Base-by-base conservation (phyloP, 352 stramenopile species). In the Blastocystis sp. region DNA sequence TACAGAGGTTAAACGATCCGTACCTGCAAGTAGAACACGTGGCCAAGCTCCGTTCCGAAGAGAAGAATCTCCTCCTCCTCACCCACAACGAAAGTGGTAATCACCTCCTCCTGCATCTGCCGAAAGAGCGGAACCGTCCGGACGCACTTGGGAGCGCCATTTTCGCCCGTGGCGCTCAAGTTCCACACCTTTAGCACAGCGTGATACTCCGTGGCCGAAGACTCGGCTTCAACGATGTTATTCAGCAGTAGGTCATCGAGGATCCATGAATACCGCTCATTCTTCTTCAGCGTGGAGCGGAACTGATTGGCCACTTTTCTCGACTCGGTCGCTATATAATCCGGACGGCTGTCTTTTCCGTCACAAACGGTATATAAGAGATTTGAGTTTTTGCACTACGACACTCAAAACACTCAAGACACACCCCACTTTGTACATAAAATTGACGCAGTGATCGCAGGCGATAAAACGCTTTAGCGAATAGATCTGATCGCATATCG, bases 401-500 rank as follows among this genome's bases (percentile, higher is more conserved):
- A 26, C 33, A 55, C 45, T 66, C 12, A 69, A 37, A 12, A 33
- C n/a, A 59, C 37, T 29, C 2, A 12, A 9, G 1, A 67, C 29
- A 29, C 13, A 50, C 4, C 74, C 16, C 45, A 85, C 74, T 29
- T 85, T 51, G 55, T 85, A 85, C 29, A 85, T 29, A 69, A 69
- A 85, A 69, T 85, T 85, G 21, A 85, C 74, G 45, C 74, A 62
- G 61, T 85, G 74, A n/a, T 85, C 74, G 45, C 66, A 50, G 41
- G 74, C 74, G 29, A 67, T 62, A 55, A 85, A 85, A 3, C 74
- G 16, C n/a, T 85, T 85, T 24, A 85, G 37, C 0, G 51, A 62
- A 69, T 85, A 85, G 31, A 85, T 51, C 45, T 85, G 41, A 45
- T 85, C 70, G 31, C 74, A 85, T 37, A 85, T 66, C 1, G 74